These are phyloP conservation scores for Prunus padus DNA, from an alignment of 306 rosid species.

Conservation along the genomic window DNA sequence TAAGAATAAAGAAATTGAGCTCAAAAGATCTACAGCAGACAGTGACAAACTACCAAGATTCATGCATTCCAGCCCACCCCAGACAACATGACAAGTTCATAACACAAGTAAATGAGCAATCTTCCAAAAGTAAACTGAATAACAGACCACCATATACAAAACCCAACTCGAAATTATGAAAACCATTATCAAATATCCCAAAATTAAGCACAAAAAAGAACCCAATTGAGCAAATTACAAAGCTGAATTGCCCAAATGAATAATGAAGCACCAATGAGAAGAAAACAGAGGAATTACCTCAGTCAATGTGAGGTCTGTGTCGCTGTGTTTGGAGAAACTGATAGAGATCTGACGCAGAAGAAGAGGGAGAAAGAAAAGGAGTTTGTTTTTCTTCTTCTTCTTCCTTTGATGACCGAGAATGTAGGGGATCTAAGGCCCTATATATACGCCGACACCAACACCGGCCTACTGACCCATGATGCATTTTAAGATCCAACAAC, in stretches of 20 bases:
- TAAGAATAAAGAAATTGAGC: background rate
- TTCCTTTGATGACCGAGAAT: conserved; percentile 13
- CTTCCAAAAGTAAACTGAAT: background rate
- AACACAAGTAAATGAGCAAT: background rate
- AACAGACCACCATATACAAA: conserved; percentile 5
- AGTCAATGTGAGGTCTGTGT: background rate
- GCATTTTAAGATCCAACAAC: conserved; percentile 21
- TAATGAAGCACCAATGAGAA: background rate
- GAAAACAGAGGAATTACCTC: conserved; percentile 32
- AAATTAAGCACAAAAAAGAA: background rate
- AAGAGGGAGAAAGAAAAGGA: conserved; percentile 7
- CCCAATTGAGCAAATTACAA: conserved; percentile 8
- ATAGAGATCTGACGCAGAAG: conserved; percentile 35
- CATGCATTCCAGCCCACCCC: conserved; percentile 3
- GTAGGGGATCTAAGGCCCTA: conserved; percentile 31
- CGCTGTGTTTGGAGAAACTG: background rate
- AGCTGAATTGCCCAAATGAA: background rate
- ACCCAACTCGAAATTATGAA: background rate
- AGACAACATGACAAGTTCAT: background rate
- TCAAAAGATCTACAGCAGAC: conserved; percentile 38
- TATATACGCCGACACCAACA: conserved; percentile 17
- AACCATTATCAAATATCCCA: background rate
- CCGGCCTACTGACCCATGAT: background rate
- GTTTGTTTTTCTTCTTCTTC: conserved; percentile 8
- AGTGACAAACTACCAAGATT: conserved; percentile 36